Evolutionary conservation across 306 rosid genomes (phyloP).

Genomic region (Lathyrus tuberosus): DNA sequence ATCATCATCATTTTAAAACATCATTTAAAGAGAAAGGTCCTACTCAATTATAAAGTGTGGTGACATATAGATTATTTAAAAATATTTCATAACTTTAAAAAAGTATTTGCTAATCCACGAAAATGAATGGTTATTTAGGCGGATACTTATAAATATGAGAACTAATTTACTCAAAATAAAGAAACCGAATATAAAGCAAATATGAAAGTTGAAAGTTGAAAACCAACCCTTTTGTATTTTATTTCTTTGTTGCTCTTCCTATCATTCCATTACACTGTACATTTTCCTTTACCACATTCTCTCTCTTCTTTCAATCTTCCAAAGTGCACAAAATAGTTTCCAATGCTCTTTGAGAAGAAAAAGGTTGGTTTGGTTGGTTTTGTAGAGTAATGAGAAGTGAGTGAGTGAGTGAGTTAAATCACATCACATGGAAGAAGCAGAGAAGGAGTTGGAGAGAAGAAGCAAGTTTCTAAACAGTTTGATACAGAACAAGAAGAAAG

Average conservation of each 20-base stretch:
- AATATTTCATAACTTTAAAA: too few relatives aligned
- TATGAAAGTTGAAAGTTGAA: not conserved
- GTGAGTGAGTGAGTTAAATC: conserved; percentile 22
- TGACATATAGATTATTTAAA: too few relatives aligned
- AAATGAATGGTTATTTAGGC: too few relatives aligned
- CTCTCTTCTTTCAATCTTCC: conserved; percentile 19
- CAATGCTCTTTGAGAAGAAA: conserved; percentile 31
- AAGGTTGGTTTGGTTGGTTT: conserved; percentile 18
- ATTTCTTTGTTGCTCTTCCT: conserved; percentile 8
- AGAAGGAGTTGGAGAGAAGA: conserved; percentile 81
- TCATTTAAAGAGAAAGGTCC: too few relatives aligned
- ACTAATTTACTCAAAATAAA: too few relatives aligned
- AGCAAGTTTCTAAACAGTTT: conserved; percentile 78
- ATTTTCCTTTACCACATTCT: not conserved
- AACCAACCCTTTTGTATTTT: not conserved
- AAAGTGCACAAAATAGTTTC: conserved; percentile 25
- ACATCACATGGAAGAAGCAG: conserved; percentile 73
- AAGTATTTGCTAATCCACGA: too few relatives aligned
- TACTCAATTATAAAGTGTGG: too few relatives aligned
- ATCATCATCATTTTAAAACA: too few relatives aligned
- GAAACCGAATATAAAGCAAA: too few relatives aligned
- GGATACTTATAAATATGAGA: too few relatives aligned
- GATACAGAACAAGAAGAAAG: conserved; percentile 84
- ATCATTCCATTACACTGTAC: not conserved
- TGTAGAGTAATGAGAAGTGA: conserved; percentile 41